Evolutionary conservation across 805 yeast species (phyloP), one percentile per base, ranked within the genome.

Genomic region (Yarrowia yakushimensis): DNA sequence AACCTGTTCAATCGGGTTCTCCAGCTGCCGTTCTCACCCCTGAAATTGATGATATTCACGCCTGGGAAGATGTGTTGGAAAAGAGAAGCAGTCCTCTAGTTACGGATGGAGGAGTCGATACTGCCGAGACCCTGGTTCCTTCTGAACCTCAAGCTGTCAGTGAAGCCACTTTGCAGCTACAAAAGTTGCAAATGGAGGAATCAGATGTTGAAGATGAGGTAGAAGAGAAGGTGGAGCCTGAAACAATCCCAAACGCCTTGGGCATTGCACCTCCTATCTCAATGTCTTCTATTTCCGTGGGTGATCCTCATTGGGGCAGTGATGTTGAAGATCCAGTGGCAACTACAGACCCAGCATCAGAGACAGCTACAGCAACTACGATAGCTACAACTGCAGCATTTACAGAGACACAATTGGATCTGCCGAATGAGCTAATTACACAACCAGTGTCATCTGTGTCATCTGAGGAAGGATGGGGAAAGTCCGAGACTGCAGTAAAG

Each of bases 31-130:
- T 27, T 12, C 55, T 48, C 39, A 31, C 55, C 55, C 55, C 55
- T 48, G 55, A 48, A 48, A 31, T 48, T 13, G 55, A 48, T 18
- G 52, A 45, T 20, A 45, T 45, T 8, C 52, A 45, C 25, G 52
- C 52, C 27, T 45, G 52, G 52, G 52, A 20, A 4, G 52, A 30
- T 7, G 52, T 45, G 7, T 15, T 45, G 36, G 52, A 45, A 12
- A 25, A 45, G 36, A 17, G 52, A 45, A 30, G 36, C 36, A 41
- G 45, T 15, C 45, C 45, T 15, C 30, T 18, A 3, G 7, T 20
- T 23, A 3, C 18, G 5, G 10, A 4, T 2, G 13, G 3, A 17
- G 41, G 23, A 39, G 27, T 13, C 10, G 37, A 33, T 3, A 33
- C 20, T 27, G 27, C 27, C 6, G 43, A 20, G 11, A 13, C 4